These are phyloP conservation scores for Huiozyma naganishii DNA, from an alignment of 805 yeast genomes.

Conservation along the genomic window DNA sequence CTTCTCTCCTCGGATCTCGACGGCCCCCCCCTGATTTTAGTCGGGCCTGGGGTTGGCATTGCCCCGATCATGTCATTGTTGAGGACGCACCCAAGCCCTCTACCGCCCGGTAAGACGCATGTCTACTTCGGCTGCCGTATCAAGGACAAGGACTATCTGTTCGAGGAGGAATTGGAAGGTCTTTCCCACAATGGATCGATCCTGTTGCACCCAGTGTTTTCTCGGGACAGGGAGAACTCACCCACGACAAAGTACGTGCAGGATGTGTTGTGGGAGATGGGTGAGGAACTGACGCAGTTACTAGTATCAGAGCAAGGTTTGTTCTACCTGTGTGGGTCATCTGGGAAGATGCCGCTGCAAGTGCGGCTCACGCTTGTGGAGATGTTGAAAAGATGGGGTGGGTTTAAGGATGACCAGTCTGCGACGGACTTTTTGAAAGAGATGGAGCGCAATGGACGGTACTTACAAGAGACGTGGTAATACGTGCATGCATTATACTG, in stretches of 20 bases:
- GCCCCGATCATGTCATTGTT: constrained; percentile 83
- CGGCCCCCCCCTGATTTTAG: constrained; percentile 49
- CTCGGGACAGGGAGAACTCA: constrained; percentile 34
- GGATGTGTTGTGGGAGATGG: constrained; percentile 47
- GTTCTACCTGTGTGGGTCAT: constrained; percentile 81
- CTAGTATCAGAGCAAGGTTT: constrained; percentile 46
- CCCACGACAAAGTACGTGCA: constrained; percentile 63
- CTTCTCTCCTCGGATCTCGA: constrained; percentile 27
- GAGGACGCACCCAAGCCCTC: constrained; percentile 23
- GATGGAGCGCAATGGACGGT: constrained; percentile 56
- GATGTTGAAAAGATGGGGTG: constrained; percentile 39
- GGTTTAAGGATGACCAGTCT: constrained; percentile 29
- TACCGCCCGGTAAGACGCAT: constrained; percentile 23
- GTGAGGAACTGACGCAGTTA: constrained; percentile 39
- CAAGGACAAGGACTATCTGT: constrained; percentile 56
- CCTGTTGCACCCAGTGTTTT: constrained; percentile 35
- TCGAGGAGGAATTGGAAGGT: constrained; percentile 41
- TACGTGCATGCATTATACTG: background rate
- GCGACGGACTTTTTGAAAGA: constrained; percentile 42
- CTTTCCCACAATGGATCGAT: constrained; percentile 29
- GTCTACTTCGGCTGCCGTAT: constrained; percentile 71
- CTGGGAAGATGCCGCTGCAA: constrained; percentile 88
- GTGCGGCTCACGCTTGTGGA: constrained; percentile 71
- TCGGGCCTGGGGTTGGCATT: constrained; percentile 93
- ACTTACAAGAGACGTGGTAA: constrained; percentile 86